phyloP scores from a whole-genome alignment of 2,329 filamentous ascomycete genomes.

The Aspergillus latus region DNA sequence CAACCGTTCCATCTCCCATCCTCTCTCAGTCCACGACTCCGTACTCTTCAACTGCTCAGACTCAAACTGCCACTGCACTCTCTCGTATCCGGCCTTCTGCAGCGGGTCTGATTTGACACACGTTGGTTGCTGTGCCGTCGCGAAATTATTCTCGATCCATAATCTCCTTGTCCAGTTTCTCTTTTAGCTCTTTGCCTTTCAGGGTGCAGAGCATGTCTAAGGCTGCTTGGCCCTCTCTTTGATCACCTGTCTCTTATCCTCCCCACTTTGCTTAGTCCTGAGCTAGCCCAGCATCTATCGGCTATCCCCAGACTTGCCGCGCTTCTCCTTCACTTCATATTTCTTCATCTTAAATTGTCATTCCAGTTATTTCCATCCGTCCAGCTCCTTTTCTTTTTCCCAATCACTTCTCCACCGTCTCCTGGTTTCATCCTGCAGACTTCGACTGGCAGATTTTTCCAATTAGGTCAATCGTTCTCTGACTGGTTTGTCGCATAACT shows the following conservation, averaged over 20 bases:
- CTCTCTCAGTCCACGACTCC: constrained; percentile 3
- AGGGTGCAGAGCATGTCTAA: constrained; percentile 17
- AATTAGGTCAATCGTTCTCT: constrained; percentile 5
- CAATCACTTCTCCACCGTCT: constrained; percentile 13
- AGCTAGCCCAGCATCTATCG: constrained; percentile 8
- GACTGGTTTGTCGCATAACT: constrained; percentile 4
- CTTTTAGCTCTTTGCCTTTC: constrained; percentile 3
- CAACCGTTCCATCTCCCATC: constrained; percentile 6
- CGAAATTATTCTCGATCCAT: constrained; percentile 10
- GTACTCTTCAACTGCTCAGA: neutral
- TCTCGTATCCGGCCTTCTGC: constrained; percentile 13
- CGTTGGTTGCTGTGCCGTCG: constrained; percentile 26
- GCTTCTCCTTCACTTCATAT: constrained; percentile 12
- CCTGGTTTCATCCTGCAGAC: neutral
- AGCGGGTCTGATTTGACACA: constrained; percentile 28
- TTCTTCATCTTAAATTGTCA: constrained; percentile 7
- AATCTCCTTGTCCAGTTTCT: neutral
- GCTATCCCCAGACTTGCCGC: constrained; percentile 13
- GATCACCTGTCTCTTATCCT: constrained; percentile 12
- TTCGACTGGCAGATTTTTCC: constrained; percentile 3
- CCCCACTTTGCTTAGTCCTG: constrained; percentile 12
- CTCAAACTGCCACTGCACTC: constrained; percentile 1
- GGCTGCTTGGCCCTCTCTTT: constrained; percentile 18
- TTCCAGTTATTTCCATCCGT: constrained; percentile 3
- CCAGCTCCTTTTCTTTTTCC: constrained; percentile 10